Conservation (phyloP, 2,329 filamentous ascomycete genomes). For the Fusarium sp. region DNA sequence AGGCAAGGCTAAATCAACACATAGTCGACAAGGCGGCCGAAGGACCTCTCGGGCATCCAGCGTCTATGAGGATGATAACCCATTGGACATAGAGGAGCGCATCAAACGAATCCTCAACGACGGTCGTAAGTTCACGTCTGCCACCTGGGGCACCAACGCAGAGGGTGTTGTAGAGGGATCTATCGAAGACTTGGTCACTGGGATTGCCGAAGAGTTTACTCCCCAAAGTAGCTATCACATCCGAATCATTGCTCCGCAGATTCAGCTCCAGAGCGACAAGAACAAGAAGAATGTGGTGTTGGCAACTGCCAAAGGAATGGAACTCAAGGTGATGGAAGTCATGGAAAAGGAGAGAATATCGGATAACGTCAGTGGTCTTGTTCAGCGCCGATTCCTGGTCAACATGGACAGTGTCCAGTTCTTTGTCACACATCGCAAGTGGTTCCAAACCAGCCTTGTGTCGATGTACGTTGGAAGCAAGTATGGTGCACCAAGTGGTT, state of each 20-base stretch:
- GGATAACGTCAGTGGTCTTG: constrained; percentile 92
- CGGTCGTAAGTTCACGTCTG: constrained; percentile 78
- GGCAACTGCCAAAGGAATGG: constrained; percentile 97
- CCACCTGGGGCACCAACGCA: constrained; percentile 48
- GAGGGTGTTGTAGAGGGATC: constrained; percentile 53
- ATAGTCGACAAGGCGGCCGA: constrained; percentile 43
- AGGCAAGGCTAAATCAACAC: constrained; percentile 44
- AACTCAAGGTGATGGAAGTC: constrained; percentile 95
- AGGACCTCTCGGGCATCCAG: constrained; percentile 53
- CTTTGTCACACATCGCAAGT: constrained; percentile 95
- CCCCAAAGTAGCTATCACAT: constrained; percentile 95
- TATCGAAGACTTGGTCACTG: constrained; percentile 73
- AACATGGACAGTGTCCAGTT: constrained; percentile 99
- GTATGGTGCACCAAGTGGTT: constrained; percentile 86
- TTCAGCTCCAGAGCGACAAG: constrained; percentile 98
- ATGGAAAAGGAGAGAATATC: constrained; percentile 96
- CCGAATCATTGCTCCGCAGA: constrained; percentile 94
- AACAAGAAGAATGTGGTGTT: constrained; percentile 96
- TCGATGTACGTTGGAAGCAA: constrained; percentile 95
- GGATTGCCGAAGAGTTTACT: constrained; percentile 88
- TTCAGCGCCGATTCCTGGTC: constrained; percentile 92
- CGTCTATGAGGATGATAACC: constrained; percentile 66
- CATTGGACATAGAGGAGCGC: constrained; percentile 79
- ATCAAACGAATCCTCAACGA: constrained; percentile 89
- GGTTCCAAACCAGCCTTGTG: constrained; percentile 83